phyloP scores from a whole-genome alignment of 1,284 basidiomycete species.

The Meira nashicola region DNA sequence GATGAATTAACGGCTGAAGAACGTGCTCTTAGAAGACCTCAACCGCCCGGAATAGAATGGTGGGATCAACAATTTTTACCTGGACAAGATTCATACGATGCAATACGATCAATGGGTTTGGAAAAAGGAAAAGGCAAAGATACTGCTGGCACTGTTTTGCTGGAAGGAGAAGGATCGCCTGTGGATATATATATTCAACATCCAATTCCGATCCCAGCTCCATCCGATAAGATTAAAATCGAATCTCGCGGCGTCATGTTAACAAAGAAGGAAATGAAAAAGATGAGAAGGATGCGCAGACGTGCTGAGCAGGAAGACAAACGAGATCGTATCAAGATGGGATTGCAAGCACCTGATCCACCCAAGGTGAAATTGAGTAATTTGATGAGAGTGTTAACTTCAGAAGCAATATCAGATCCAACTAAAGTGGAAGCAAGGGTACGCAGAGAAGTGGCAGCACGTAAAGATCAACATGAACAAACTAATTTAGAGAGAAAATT shows the following conservation, averaged over 20 bases:
- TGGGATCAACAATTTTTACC: conserved; percentile 90
- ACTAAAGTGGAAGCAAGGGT: conserved; percentile 95
- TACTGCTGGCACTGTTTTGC: conserved; percentile 11
- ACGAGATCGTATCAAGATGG: conserved; percentile 91
- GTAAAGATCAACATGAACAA: conserved; percentile 83
- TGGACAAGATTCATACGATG: conserved; percentile 67
- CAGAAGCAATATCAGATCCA: conserved; percentile 92
- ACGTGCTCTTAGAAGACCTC: conserved; percentile 66
- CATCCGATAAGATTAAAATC: conserved; percentile 73
- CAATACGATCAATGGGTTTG: conserved; percentile 59
- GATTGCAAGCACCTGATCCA: conserved; percentile 85
- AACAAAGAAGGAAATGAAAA: conserved; percentile 77
- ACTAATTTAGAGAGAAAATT: conserved; percentile 85
- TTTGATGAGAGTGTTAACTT: conserved; percentile 94
- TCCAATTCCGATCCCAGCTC: conserved; percentile 90
- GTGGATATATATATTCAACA: conserved; percentile 92
- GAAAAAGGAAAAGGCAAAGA: conserved; percentile 54
- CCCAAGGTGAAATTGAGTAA: conserved; percentile 95
- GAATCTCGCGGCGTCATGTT: conserved; percentile 52
- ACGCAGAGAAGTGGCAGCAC: conserved; percentile 81
- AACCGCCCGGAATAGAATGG: conserved; percentile 90
- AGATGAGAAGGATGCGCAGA: conserved; percentile 83
- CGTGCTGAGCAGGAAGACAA: conserved; percentile 89
- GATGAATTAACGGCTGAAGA: conserved; percentile 84
- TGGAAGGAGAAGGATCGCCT: conserved; percentile 61